A percentile compares a stretch with the other conserved stretches of the same genome.
phyloP scores from a whole-genome alignment of 2,329 filamentous ascomycete species.

The Aaosphaeria arxii region DNA sequence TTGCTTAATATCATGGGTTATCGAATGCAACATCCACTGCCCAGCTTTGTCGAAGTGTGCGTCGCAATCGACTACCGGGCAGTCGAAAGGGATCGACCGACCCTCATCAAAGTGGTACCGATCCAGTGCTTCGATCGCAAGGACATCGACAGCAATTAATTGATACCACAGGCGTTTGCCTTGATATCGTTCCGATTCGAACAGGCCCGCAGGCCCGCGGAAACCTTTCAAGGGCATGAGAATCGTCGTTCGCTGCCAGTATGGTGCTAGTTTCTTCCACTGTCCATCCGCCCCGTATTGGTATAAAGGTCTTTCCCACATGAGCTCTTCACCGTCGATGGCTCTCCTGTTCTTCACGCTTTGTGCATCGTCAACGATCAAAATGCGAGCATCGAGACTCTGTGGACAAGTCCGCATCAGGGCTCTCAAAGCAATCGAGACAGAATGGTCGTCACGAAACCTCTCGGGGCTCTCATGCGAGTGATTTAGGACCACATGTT shows the following conservation, averaged over 20 bases:
- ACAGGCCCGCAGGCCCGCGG: not conserved
- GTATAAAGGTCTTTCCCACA: slow-evolving; percentile 5
- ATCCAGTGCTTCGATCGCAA: not conserved
- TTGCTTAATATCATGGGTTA: slow-evolving; percentile 1
- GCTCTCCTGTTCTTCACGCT: not conserved
- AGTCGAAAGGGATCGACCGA: slow-evolving; percentile 5
- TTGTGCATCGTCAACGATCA: not conserved
- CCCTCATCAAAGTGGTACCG: not conserved
- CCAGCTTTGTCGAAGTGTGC: slow-evolving; percentile 9
- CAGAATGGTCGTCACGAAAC: not conserved
- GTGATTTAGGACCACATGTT: slow-evolving; percentile 1
- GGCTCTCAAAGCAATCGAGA: not conserved
- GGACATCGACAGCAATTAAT: not conserved
- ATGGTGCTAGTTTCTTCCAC: slow-evolving; percentile 5
- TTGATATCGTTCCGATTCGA: not conserved
- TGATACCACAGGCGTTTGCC: not conserved
- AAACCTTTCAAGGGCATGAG: not conserved
- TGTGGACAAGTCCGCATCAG: slow-evolving; percentile 3
- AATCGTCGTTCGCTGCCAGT: not conserved
- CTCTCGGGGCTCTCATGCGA: not conserved
- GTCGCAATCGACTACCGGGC: slow-evolving; percentile 6
- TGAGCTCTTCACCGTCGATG: not conserved
- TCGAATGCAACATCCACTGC: slow-evolving; percentile 12
- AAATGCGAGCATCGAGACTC: slow-evolving; percentile 1
- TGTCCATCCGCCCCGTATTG: not conserved